Percentiles rank a stretch among this genome's conserved stretches.
These are phyloP conservation scores for Heterobasidion occidentale DNA, from an alignment of 1,284 basidiomycete species.

Conservation along the genomic window DNA sequence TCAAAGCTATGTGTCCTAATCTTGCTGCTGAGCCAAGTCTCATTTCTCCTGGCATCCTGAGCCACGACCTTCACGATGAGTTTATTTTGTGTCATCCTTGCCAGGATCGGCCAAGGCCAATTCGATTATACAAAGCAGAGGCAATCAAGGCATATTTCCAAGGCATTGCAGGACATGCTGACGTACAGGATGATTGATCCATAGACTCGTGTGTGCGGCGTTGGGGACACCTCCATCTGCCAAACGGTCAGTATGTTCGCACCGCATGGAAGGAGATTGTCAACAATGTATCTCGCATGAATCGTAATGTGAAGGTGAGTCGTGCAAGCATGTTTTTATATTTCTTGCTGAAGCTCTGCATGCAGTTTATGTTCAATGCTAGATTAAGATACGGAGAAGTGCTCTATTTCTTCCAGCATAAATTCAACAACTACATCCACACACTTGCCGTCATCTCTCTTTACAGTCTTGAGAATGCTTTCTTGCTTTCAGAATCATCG, in stretches of 20 bases:
- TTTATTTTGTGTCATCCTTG: slow-evolving; percentile 6
- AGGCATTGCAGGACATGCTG: neutral
- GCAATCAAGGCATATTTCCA: neutral
- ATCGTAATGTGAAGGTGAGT: slow-evolving; percentile 14
- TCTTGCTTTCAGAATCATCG: neutral
- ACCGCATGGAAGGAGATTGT: slow-evolving; percentile 13
- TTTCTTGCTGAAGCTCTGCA: neutral
- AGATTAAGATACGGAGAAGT: slow-evolving; percentile 1
- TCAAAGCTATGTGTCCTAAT: slow-evolving; percentile 13
- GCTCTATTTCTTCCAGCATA: neutral
- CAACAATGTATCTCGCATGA: neutral
- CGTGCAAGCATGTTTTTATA: neutral
- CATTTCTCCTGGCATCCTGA: neutral
- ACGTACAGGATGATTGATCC: neutral
- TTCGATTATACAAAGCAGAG: slow-evolving; percentile 1
- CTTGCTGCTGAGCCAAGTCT: neutral
- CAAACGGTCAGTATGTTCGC: slow-evolving; percentile 12
- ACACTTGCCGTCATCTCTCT: slow-evolving; percentile 6
- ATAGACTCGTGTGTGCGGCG: neutral
- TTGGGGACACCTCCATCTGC: slow-evolving; percentile 10
- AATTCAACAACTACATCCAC: neutral
- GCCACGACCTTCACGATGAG: slow-evolving; percentile 9
- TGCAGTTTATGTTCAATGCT: neutral
- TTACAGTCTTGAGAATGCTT: slow-evolving; percentile 1
- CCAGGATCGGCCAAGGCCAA: neutral